Evolutionary conservation across 2,329 filamentous ascomycete species (phyloP), one percentile per base, ranked within the genome.

Genomic region (Orbilia quercus): DNA sequence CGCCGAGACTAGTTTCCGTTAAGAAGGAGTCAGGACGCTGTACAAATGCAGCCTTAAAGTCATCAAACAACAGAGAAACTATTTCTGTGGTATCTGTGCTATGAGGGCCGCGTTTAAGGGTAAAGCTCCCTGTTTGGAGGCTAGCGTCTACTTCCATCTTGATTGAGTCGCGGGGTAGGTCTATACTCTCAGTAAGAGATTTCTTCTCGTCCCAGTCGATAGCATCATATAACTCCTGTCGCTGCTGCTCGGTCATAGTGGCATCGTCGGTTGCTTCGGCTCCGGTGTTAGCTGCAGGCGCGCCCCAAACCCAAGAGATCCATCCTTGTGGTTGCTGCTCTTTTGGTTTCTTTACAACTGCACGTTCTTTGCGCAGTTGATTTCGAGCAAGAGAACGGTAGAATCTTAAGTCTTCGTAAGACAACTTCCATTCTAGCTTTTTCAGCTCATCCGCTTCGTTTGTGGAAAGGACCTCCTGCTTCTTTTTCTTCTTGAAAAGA

Each of bases 201-300:
- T 93, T 89, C 83, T 97, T 98, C 81, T 99, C 95, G 75, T 99
- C 91, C 89, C 94, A 99, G 78, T 98, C 95, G 78, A 99, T 99
- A 54, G 92, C 96, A 77, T 96, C 90, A 80, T 98, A 99, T 7
- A 99, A 86, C 81, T 99, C 94, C 80, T 98, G 92, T 44, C 94
- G 89, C 80, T 99, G 93, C 80, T 98, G 89, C 74, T 99, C 95
- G 0, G 91, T 96, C 85, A 99, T 96, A 0, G 89, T 91, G 75
- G 93, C 90, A 76, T 96, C 90, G 2, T 88, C 85, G 47, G 90
- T 84, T 42, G 90, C 85, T 55, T 85, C 82, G 55, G 89, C 84
- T 55, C 86, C 81, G 38, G 80, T 78, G 28, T 82, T 78, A 0
- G 88, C 86, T 77, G 92, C 91, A 0, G 89, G 85, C 11, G 58